Conservation (phyloP, 257 asterid species). For the Leonotis leonurus region DNA sequence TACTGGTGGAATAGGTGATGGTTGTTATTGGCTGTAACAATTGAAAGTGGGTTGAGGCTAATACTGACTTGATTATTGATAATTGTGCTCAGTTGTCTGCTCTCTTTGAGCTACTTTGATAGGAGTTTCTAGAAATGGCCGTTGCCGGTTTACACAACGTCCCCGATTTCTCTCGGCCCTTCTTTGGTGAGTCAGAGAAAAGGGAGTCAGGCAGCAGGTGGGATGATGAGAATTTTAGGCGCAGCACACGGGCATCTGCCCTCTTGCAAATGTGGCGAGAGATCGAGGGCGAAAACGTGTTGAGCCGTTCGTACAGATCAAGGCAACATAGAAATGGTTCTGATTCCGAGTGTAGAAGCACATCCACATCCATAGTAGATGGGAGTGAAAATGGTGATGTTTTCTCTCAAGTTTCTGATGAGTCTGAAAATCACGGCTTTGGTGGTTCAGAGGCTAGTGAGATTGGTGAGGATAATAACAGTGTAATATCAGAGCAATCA, state of each 20-base stretch:
- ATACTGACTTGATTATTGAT: too few species aligned
- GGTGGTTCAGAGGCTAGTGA: conserved; percentile 23
- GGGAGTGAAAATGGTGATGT: conserved; percentile 37
- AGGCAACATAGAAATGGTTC: conserved; percentile 27
- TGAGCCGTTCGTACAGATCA: conserved; percentile 32
- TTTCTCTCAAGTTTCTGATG: conserved; percentile 30
- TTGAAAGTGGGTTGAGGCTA: conserved; percentile 1
- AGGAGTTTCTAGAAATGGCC: conserved; percentile 46
- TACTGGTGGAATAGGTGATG: background rate
- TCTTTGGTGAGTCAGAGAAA: conserved; percentile 35
- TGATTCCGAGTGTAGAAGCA: conserved; percentile 27
- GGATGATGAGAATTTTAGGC: too few species aligned
- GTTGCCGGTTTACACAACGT: conserved; percentile 60
- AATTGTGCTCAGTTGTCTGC: too few species aligned
- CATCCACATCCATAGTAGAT: conserved; percentile 27
- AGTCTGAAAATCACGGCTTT: conserved; percentile 33
- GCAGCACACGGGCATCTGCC: conserved; percentile 58
- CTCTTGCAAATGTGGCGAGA: conserved; percentile 78
- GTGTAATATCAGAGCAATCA: conserved; percentile 54
- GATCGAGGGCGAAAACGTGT: conserved; percentile 59
- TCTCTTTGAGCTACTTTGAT: too few species aligned
- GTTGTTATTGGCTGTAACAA: conserved; percentile 8
- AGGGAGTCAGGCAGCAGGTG: too few species aligned
- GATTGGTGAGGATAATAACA: conserved; percentile 43
- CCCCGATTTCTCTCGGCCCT: conserved; percentile 41